Base-by-base conservation (phyloP, 2,329 filamentous ascomycete species). In the Bipolaris oryzae region DNA sequence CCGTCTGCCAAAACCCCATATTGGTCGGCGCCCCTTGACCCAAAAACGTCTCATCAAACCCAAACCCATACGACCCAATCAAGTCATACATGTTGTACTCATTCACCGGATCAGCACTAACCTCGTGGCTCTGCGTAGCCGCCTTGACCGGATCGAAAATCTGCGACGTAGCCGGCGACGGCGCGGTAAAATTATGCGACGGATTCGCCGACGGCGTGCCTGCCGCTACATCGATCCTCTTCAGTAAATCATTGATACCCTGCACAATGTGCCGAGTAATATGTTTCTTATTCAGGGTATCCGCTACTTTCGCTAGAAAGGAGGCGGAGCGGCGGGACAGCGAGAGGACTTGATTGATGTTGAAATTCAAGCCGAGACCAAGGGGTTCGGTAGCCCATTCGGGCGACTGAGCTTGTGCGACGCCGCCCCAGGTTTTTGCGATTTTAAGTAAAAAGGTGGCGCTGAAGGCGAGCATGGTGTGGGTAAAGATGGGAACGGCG, bases 391-490 rank as follows among this genome's bases (percentile, higher is more conserved):
- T 66, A 4, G 65, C 61, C 56, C 64, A 64, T 28, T 69, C 67
- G 34, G 69, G 70, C 2, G 68, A 71, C 18, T 60, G 65, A 2
- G 58, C 65, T 50, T 72, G 70, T 1, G 66, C 64, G 25, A 78
- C 70, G 5, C 69, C 67, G 3, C 79, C 79, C 34, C 75, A 80
- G 4, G 78, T 81, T 48, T 77, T 77, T 2, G 79, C 78, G 13
- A 82, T 75, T 57, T 82, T 82, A 16, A 82, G 75, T 1, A 84
- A 72, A 52, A 84, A 84, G 58, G 81, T 80, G 55, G 79, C 81
- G 9, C 80, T 80, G 56, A 84, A 84, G 0, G 79, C 80, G 0
- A 80, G 81, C 82, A 84, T 84, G 47, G 80, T 81, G 58, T 82
- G 80, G 21, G 82, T 77, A 50, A 82, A 83, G 1, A 80, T 79